These are phyloP conservation scores for Lichina pygmaea DNA, from an alignment of 495 filamentous ascomycete genomes.

Conservation along the genomic window DNA sequence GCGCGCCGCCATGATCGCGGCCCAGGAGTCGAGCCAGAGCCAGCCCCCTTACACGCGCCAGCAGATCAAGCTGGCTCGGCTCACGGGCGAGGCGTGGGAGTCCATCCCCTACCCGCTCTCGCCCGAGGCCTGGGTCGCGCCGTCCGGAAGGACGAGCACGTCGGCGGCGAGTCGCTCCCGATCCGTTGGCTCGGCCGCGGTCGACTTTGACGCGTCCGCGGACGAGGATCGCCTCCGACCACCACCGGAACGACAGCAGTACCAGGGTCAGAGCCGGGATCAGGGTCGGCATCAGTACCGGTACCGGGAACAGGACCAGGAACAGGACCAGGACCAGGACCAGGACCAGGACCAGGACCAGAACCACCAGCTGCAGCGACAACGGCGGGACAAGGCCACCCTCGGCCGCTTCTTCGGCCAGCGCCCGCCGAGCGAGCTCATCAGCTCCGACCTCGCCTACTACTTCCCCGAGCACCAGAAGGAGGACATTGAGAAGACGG, in stretches of 20 bases:
- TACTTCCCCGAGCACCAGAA: constrained; percentile 92
- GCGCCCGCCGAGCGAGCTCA: constrained; percentile 84
- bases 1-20: constrained; percentile 55
- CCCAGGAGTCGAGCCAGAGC: constrained; percentile 49
- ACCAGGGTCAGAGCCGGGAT: constrained; percentile 2
- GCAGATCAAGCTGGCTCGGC: constrained; percentile 51
- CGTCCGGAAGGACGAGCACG: no score
- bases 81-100: constrained; percentile 64
- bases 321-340: constrained; percentile 9
- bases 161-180: background rate
- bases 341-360: background rate
- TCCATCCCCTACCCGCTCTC: constrained; percentile 62
- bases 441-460: constrained; percentile 78
- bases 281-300: constrained; percentile 3
- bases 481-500: constrained; percentile 80
- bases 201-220: constrained; percentile 8
- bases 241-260: constrained; percentile 20
- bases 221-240: constrained; percentile 31
- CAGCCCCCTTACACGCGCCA: constrained; percentile 30
- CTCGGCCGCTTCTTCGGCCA: constrained; percentile 64
- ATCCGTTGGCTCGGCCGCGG: constrained; percentile 8
- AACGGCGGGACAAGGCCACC: constrained; percentile 20
- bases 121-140: constrained; percentile 30
- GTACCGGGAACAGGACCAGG: constrained; percentile 7
- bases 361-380: constrained; percentile 7